phyloP scores from a whole-genome alignment of 805 yeast species.

The Starmerella riodocensis region DNA sequence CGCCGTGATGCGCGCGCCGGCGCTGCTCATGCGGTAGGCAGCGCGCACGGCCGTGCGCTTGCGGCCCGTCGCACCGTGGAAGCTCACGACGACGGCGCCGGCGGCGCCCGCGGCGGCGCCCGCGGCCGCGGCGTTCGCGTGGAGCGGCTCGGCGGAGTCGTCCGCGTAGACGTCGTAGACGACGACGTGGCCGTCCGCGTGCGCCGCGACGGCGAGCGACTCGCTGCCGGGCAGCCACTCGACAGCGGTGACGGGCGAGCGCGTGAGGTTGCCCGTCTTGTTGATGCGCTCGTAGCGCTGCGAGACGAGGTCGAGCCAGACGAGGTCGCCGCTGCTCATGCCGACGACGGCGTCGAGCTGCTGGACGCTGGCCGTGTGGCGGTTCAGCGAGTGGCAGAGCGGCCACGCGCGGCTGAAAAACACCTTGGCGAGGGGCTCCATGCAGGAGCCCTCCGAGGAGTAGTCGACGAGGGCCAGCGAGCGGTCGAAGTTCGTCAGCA shows the following conservation, averaged over 20 bases:
- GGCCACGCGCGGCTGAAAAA: conserved; percentile 31
- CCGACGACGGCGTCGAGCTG: conserved; percentile 46
- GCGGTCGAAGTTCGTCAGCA: conserved; percentile 18
- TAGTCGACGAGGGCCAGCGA: conserved; percentile 22
- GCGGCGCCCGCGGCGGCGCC: not conserved
- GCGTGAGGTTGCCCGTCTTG: conserved; percentile 35
- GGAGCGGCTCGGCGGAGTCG: conserved; percentile 26
- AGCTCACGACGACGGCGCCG: not conserved
- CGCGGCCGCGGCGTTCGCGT: not conserved
- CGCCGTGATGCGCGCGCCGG: conserved; percentile 44
- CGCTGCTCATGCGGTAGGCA: conserved; percentile 40
- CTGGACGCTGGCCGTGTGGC: conserved; percentile 22
- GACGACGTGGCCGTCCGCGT: conserved; percentile 47
- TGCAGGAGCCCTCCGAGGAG: conserved; percentile 9
- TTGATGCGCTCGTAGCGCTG: conserved; percentile 40
- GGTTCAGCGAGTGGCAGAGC: conserved; percentile 28
- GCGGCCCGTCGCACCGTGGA: not conserved
- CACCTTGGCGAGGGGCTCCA: conserved; percentile 30
- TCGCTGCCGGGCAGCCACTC: conserved; percentile 37
- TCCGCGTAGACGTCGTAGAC: conserved; percentile 40
- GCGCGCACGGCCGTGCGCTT: conserved; percentile 25
- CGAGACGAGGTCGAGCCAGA: conserved; percentile 44
- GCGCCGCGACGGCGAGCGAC: conserved; percentile 42
- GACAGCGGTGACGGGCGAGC: conserved; percentile 34
- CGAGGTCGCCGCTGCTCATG: conserved; percentile 51